A percentile compares a stretch with the other conserved stretches of the same genome.
Evolutionary conservation across 805 yeast species (phyloP).

Genomic region (Candida silvatica): DNA sequence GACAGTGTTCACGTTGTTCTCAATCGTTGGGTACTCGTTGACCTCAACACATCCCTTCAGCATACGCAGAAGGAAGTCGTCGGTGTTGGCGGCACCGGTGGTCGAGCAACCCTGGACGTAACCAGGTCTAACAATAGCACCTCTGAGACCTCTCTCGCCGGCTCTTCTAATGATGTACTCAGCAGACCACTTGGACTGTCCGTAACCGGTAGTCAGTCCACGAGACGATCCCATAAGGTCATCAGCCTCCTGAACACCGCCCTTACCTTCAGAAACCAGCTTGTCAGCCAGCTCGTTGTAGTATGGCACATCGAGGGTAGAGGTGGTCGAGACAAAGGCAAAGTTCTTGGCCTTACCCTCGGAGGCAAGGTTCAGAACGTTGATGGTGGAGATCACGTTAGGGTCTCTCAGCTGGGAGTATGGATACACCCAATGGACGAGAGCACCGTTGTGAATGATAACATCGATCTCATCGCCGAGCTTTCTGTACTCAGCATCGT

Average conservation of each 20-base stretch:
- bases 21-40: constrained; percentile 77
- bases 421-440: constrained; percentile 98
- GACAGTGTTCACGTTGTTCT: constrained; percentile 87
- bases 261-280: constrained; percentile 57
- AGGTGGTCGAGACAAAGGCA: constrained; percentile 92
- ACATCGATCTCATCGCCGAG: constrained; percentile 63
- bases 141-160: constrained; percentile 79
- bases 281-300: constrained; percentile 72
- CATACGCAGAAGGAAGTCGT: constrained; percentile 91
- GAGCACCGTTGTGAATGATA: constrained; percentile 92
- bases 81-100: constrained; percentile 91
- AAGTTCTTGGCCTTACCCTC: constrained; percentile 79
- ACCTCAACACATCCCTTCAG: constrained; percentile 90
- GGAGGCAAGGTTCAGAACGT: constrained; percentile 70
- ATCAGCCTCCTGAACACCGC: constrained; percentile 78
- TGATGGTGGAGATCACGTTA: constrained; percentile 81
- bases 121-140: constrained; percentile 91
- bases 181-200: constrained; percentile 97
- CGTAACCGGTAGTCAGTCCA: constrained; percentile 90
- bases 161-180: constrained; percentile 85
- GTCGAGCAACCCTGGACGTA: constrained; percentile 81
- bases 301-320: constrained; percentile 80
- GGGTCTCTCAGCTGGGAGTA: constrained; percentile 86
- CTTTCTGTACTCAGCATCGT: constrained; percentile 43
- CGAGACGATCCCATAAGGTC: constrained; percentile 70